These are phyloP conservation scores for Komagataella pseudopastoris DNA, from an alignment of 805 yeast genomes.

Conservation along the genomic window DNA sequence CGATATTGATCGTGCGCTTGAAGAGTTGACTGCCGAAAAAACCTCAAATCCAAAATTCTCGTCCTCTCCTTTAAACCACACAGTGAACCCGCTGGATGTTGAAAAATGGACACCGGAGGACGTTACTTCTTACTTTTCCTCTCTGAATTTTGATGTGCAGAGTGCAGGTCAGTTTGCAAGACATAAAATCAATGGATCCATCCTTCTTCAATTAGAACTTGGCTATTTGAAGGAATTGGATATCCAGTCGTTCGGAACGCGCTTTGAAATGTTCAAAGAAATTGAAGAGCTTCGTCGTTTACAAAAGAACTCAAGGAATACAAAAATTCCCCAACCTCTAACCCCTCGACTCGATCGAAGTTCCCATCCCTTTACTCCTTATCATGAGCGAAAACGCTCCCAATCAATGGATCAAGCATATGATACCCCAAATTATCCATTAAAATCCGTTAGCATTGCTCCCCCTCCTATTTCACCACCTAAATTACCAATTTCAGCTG, in stretches of 20 bases:
- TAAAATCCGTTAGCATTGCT: neutral
- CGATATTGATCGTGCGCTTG: conserved; percentile 63
- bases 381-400: conserved; percentile 34
- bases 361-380: conserved; percentile 2
- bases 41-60: neutral
- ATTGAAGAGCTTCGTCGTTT: conserved; percentile 51
- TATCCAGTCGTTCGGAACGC: conserved; percentile 84
- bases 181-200: conserved; percentile 83
- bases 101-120: conserved; percentile 74
- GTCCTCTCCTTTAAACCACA: neutral
- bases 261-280: conserved; percentile 85
- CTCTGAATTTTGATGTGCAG: conserved; percentile 57
- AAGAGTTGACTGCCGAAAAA: conserved; percentile 32
- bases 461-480: conserved; percentile 1
- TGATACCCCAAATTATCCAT: neutral
- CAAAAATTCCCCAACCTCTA: conserved; percentile 22
- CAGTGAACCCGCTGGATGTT: conserved; percentile 34
- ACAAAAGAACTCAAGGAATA: conserved; percentile 5
- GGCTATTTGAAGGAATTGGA: conserved; percentile 84
- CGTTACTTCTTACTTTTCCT: conserved; percentile 65
- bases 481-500: conserved; percentile 9
- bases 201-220: conserved; percentile 74
- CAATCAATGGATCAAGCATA: conserved; percentile 33
- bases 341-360: conserved; percentile 6
- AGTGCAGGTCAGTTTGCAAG: conserved; percentile 71